Evolutionary conservation across 768 basidiomycete genomes (phyloP), one percentile per base, ranked within the genome.

Genomic region (Kwoniella botswanensis): DNA sequence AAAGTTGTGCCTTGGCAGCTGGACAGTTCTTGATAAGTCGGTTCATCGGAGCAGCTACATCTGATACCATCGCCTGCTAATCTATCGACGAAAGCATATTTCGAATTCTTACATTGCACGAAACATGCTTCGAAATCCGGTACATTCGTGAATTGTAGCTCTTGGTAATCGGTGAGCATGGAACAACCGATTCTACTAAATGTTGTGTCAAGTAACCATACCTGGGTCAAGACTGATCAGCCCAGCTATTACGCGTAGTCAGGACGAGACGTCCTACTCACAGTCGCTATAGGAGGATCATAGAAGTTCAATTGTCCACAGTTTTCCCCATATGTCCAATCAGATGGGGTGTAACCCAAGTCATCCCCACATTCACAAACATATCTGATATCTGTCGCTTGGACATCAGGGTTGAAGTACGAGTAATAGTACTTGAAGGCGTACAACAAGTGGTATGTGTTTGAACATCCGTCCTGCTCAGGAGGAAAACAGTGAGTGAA

Each of bases 91-190:
- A 63, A 63, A 18, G 44, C 62, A 29, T 63, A 63, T 12, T 46
- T 13, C 4, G 29, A 46, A 18, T 50, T 41, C 50, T 63, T 52
- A 21, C 62, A 63, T 52, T 63, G 62, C 3, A 17, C 44, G 13
- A 63, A 63, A n/a, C 62, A 63, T 11, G 43, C 22, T 44, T 50
- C 46, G 15, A 55, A 55, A 55, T 55, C 54, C 12, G 54, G 21
- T n/a, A 46, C 43, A n/a, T 44, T 44, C 2, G 62, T 26, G 24
- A 46, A 63, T 2, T 24, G 15, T 44, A 22, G 22, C 21, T 63
- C 46, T n/a, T 46, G 22, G 22, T 46, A 63, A 26, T 63, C 44
- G 62, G 50, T 41, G 17, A 63, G 15, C 6, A 24, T 24, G 4
- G 22, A 17, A 43, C 62, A 63, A 11, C 62, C 62, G 17, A 63